Percentiles rank a stretch among this genome's conserved stretches.
Evolutionary conservation across 306 rosid genomes (phyloP).

Genomic region (Trifolium pratense): DNA sequence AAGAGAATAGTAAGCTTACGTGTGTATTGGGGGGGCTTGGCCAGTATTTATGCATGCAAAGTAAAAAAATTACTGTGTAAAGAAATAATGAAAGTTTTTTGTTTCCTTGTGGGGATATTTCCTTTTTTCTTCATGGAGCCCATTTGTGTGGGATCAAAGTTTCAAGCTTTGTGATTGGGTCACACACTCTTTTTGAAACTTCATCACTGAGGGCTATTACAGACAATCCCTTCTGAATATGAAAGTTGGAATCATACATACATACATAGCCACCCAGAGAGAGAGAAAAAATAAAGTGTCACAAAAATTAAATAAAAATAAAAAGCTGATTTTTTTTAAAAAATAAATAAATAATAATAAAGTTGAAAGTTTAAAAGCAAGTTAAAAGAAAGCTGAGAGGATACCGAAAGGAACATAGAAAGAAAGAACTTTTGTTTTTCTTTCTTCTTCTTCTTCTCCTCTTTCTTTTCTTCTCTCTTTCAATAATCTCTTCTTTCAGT

Average conservation of each 20-base stretch:
- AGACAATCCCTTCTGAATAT: conserved; percentile 64
- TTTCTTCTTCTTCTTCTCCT: conserved; percentile 29
- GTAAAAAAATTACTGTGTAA: conserved; percentile 52
- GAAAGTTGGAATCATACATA: conserved; percentile 49
- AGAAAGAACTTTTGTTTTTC: conserved; percentile 45
- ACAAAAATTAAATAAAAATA: neutral
- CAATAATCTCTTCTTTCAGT: conserved; percentile 35
- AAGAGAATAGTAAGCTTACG: conserved; percentile 53
- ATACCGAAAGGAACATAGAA: conserved; percentile 66
- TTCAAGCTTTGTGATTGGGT: conserved; percentile 74
- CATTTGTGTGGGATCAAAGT: conserved; percentile 89
- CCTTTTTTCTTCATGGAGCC: conserved; percentile 75
- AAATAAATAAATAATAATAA: conserved; percentile 41
- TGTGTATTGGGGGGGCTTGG: conserved; percentile 56
- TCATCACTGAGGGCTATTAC: conserved; percentile 48
- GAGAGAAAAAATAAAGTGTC: conserved; percentile 26
- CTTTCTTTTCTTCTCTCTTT: conserved; percentile 33
- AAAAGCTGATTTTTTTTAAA: conserved; percentile 40
- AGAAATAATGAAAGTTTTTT: conserved; percentile 61
- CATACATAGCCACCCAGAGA: conserved; percentile 42
- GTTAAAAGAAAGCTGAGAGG: conserved; percentile 74
- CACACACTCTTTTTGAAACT: conserved; percentile 35
- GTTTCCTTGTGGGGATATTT: conserved; percentile 80
- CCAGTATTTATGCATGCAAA: conserved; percentile 80
- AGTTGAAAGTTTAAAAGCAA: conserved; percentile 69